phyloP scores from a whole-genome alignment of 1,284 basidiomycete genomes.

The Abortiporus biennis region DNA sequence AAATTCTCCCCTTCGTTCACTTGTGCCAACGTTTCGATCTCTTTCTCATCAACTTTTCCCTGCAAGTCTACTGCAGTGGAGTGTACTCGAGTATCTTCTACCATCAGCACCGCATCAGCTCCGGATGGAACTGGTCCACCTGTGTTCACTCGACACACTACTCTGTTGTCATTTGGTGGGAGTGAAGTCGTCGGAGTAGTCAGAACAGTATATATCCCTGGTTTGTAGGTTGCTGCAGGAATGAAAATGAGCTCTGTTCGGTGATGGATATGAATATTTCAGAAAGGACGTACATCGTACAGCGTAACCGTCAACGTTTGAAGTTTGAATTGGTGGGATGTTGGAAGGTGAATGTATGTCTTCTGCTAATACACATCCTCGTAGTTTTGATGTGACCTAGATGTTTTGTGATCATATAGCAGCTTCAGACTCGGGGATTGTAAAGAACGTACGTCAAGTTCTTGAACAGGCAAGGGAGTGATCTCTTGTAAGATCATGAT shows the following conservation, averaged over 20 bases:
- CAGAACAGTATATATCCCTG: conserved; percentile 68
- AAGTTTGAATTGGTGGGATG: conserved; percentile 59
- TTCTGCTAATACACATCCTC: conserved; percentile 71
- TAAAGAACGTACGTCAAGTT: conserved; percentile 24
- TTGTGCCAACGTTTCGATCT: conserved; percentile 62
- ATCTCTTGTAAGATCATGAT: conserved; percentile 49
- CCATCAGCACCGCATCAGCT: conserved; percentile 82
- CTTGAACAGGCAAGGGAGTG: conserved; percentile 26
- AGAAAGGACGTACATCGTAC: conserved; percentile 46
- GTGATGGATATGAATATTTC: background rate
- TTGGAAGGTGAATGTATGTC: conserved; percentile 62
- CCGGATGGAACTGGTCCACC: conserved; percentile 73
- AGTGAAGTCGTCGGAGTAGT: conserved; percentile 43
- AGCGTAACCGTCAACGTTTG: conserved; percentile 88
- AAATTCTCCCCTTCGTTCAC: conserved; percentile 70
- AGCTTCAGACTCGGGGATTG: background rate
- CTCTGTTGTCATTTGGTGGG: conserved; percentile 38
- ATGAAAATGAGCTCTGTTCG: background rate
- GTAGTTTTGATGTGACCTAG: conserved; percentile 51
- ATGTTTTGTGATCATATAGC: background rate
- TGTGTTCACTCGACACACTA: conserved; percentile 73
- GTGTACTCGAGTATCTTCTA: conserved; percentile 79
- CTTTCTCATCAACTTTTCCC: conserved; percentile 50
- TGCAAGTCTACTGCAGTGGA: conserved; percentile 33
- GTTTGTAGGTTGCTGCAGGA: conserved; percentile 45